Percentiles rank a stretch among this genome's conserved stretches.
Evolutionary conservation across 2,329 filamentous ascomycete species (phyloP).

Genomic region (Apiospora hydei): DNA sequence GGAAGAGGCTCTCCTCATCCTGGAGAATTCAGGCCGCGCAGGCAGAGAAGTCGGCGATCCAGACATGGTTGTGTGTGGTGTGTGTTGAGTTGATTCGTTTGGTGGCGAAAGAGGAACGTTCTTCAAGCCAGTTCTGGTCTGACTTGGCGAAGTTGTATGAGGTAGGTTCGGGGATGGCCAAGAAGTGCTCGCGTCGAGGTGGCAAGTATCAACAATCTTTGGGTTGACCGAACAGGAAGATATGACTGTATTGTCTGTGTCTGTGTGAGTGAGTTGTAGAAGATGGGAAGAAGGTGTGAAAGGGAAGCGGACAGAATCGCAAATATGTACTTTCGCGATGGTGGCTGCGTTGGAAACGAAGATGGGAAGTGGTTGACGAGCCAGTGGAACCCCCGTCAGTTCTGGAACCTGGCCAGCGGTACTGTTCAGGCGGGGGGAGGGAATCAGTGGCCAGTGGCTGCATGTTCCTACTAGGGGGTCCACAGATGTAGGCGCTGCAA

Average conservation of each 20-base stretch:
- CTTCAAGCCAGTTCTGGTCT: neutral
- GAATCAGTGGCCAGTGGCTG: conserved; percentile 1
- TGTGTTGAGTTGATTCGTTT: conserved; percentile 12
- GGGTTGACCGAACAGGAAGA: neutral
- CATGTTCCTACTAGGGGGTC: neutral
- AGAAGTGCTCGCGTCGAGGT: neutral
- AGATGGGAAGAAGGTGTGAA: neutral
- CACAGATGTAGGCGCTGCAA: conserved; percentile 18
- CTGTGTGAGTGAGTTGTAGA: neutral
- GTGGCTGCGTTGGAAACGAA: conserved; percentile 27
- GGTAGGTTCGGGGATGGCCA: neutral
- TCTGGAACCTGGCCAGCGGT: conserved; percentile 17
- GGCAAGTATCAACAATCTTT: neutral
- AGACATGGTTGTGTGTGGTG: conserved; percentile 25
- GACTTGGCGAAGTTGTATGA: neutral
- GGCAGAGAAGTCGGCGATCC: conserved; percentile 40
- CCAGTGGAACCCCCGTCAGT: conserved; percentile 9
- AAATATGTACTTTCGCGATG: conserved; percentile 26
- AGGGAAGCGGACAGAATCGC: conserved; percentile 4
- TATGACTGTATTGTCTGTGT: conserved; percentile 9
- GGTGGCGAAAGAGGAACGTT: conserved; percentile 12
- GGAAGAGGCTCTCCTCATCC: conserved; percentile 49
- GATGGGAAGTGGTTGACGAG: conserved; percentile 19
- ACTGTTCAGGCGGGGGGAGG: conserved; percentile 1
- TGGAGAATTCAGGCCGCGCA: conserved; percentile 43